phyloP scores from a whole-genome alignment of 306 rosid genomes.

The Nissolia schottii region DNA sequence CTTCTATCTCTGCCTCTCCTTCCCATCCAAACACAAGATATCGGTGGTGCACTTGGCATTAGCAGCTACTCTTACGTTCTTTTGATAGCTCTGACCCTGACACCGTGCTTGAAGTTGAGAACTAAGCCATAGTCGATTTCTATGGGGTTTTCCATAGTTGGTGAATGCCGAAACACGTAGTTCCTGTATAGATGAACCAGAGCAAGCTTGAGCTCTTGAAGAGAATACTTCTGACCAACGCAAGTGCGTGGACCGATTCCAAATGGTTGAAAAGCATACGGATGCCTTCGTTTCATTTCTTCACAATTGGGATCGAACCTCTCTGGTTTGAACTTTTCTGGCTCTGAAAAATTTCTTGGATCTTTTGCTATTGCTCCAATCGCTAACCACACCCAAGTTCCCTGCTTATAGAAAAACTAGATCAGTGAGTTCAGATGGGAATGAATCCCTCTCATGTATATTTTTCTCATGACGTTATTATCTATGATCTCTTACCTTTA shows the following conservation, averaged over 20 bases:
- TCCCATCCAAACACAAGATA: not conserved
- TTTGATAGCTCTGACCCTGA: slow-evolving; percentile 59
- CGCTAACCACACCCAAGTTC: slow-evolving; percentile 97
- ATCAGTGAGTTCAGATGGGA: too few species aligned
- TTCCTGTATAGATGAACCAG: slow-evolving; percentile 75
- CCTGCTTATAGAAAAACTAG: slow-evolving; percentile 42
- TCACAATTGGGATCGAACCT: slow-evolving; percentile 76
- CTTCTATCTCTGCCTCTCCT: not conserved
- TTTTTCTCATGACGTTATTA: too few species aligned
- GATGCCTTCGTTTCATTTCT: slow-evolving; percentile 80
- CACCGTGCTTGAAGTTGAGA: slow-evolving; percentile 84
- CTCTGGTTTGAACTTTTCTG: slow-evolving; percentile 88
- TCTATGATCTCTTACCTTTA: too few species aligned
- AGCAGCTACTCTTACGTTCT: slow-evolving; percentile 21
- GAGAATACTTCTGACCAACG: slow-evolving; percentile 79
- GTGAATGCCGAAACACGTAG: slow-evolving; percentile 75
- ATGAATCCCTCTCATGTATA: too few species aligned
- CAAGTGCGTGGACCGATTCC: slow-evolving; percentile 94
- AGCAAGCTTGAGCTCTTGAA: slow-evolving; percentile 79
- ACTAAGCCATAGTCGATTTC: slow-evolving; percentile 81
- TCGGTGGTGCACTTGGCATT: not conserved
- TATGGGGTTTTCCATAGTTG: slow-evolving; percentile 72
- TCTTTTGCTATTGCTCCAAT: slow-evolving; percentile 90
- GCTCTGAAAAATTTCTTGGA: slow-evolving; percentile 78
- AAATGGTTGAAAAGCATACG: slow-evolving; percentile 79